Evolutionary conservation across 148 eudicot genomes (phyloP), one percentile per base, ranked within the genome.

Genomic region (Spergularia marina): DNA sequence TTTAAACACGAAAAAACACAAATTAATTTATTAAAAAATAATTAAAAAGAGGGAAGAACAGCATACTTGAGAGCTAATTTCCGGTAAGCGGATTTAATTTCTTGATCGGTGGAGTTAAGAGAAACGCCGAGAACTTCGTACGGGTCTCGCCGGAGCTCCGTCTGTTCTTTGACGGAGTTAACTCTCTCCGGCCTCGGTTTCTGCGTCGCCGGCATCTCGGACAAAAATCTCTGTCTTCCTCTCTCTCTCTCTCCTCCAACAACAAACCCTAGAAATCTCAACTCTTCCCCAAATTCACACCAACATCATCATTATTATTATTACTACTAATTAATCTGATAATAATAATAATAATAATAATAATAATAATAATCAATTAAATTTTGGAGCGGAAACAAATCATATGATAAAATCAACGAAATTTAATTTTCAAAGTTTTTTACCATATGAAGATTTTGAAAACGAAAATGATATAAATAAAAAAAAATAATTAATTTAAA

Each of bases 31-130:
- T 11, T 7, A 40, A 9, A 40, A 54, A 57, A n/a, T 39, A 57
- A n/a, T 39, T 2, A 2, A 39, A 18, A 25, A 17, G 71, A 44
- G 25, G 16, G 57, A 5, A 51, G 40, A 30, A 70, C 9, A 68
- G 78, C 91, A 52, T 91, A 93, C 94, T 89, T 91, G 60, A 93
- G 86, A 60, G 96, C 98, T 84, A 91, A 76, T 89, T 88, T 93
- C n/a, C 96, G 85, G 67, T 93, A 93, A 53, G 98, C 90, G 18
- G 84, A 78, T 73, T 93, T 91, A 78, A 93, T 89, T 80, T 93
- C 97, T 80, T 88, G 97, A 83, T 93, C 97, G 1, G 94, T 88
- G 36, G 91, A 87, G 78, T 82, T 88, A 11, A 84, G 89, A 39
- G 80, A 77, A 52, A 91, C 90, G 7, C 94, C 90, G n/a, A 93